Base-by-base conservation (phyloP, 2,329 filamentous ascomycete genomes). In the Fusarium udum region DNA sequence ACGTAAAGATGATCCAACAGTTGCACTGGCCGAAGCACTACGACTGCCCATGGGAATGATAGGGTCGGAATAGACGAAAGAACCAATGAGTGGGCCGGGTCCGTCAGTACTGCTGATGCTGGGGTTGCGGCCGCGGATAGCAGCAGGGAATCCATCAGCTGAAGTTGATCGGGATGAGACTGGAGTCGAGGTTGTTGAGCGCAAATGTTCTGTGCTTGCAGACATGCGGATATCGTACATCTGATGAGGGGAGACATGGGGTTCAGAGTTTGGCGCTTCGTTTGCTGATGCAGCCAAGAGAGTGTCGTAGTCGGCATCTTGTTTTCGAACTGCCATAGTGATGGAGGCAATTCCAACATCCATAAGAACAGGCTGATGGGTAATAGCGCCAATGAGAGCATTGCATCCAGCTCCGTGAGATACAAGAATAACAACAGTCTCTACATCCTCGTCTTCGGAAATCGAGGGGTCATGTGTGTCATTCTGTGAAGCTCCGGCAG, bases 371-470 rank as follows among this genome's bases (percentile, higher is more conserved):
- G 96, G 95, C 78, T 97, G 93, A 68, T 95, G 93, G 1, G 95
- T 97, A 73, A 99, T 89, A 32, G 95, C 95, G 18, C 95, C 95
- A 71, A 99, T 95, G 49, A 99, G 84, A 6, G 96, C 96, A 83
- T 99, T 99, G 83, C 95, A 97, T 43, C 96, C 96, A 20, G 96
- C 96, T 31, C 95, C 95, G 79, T 99, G 96, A 1, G 96, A 97
- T 28, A 99, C 93, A 13, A 99, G 84, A 45, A 99, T 87, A 22
- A 99, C 85, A 4, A 98, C 91, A 4, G 95, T 89, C 75, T 97
- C 93, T 3, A 90, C 87, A 39, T 91, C 87, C 28, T 91, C 89
- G 20, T 92, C 89, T 1, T 90, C 87, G 69, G 31, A 73, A 69
- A 28, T 24, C 14, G 81, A 79, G 43, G 75, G 77, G n/a, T 83